Evolutionary conservation across 768 basidiomycete species (phyloP).

Genomic region (Mycena vitilis): DNA sequence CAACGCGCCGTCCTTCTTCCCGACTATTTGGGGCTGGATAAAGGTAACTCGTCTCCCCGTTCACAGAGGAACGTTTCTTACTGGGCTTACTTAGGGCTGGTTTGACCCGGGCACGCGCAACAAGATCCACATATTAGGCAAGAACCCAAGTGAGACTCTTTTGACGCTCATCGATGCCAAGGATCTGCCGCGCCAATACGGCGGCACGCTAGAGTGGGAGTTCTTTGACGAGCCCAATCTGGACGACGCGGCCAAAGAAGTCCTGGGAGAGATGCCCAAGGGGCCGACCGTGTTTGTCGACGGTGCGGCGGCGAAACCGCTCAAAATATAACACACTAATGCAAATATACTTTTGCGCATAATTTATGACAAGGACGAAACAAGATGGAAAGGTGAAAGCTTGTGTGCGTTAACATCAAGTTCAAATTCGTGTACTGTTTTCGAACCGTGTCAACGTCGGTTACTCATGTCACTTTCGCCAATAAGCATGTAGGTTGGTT

Average conservation of each 20-base stretch:
- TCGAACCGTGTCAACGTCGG: no score
- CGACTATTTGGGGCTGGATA: conserved; percentile 87
- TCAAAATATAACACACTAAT: neutral
- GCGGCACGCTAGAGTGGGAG: conserved; percentile 78
- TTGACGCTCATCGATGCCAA: conserved; percentile 56
- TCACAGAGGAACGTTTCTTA: neutral
- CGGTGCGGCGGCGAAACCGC: conserved; percentile 50
- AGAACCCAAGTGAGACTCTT: conserved; percentile 65
- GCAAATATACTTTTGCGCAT: neutral
- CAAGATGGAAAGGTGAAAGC: no score
- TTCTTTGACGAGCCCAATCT: conserved; percentile 76
- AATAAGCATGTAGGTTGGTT: no score
- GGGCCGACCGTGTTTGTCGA: conserved; percentile 65
- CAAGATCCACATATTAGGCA: conserved; percentile 82
- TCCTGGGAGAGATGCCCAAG: conserved; percentile 63
- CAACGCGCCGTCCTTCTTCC: conserved; percentile 86
- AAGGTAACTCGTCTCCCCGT: conserved; percentile 57
- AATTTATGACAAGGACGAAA: no score
- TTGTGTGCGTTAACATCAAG: no score
- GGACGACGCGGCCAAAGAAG: conserved; percentile 63
- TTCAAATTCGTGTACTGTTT: no score
- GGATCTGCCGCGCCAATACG: conserved; percentile 76
- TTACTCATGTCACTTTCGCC: no score
- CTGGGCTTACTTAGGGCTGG: conserved; percentile 61
- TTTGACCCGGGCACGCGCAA: conserved; percentile 83